Evolutionary conservation across 768 basidiomycete genomes (phyloP), one percentile per base, ranked within the genome.

Genomic region (Coprinellus micaceus): DNA sequence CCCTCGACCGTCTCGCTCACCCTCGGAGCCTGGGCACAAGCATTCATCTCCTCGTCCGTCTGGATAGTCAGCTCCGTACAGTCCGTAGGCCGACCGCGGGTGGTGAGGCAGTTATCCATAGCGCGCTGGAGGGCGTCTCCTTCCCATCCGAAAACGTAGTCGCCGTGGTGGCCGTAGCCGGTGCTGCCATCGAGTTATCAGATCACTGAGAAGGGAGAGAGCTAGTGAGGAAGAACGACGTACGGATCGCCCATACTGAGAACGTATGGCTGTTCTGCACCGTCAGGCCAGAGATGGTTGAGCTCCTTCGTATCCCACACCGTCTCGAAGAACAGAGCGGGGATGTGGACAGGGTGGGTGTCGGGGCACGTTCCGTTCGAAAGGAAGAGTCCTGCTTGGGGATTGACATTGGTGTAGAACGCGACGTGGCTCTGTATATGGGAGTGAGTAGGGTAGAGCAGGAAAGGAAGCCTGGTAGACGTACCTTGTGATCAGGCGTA

Each of bases 101-200:
- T 51, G 22, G 10, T 51, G 7, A 29, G 29, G 49, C 49, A 51
- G 12, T n/a, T 36, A 30, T 51, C 49, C 49, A 51, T 51, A 7
- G 49, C 49, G 12, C 49, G 29, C 29, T 51, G 49, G 10, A 51
- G 33, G 7, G 49, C 49, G 15, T 51, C 49, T 15, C 49, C 49
- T 51, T 51, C 49, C 49, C 49, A 51, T 17, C 49, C 49, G 21
- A 51, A 51, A n/a, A 51, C 30, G 49, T 51, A 51, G 33, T 51
- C 49, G 11, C 49, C 49, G 33, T 51, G 49, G 19, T 51, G 49
- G 5, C 49, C 49, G 33, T 51, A 51, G 4, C 49, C 49, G 9
- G 49, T 51, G 19, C 49, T 51, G 19, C 33, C 49, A 51, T 29
- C 25, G n/a, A n/a, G n/a, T n/a, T n/a, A n/a, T 12, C 43, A 44